Base-by-base conservation (phyloP, 768 basidiomycete species). In the Tulasnella calospora region DNA sequence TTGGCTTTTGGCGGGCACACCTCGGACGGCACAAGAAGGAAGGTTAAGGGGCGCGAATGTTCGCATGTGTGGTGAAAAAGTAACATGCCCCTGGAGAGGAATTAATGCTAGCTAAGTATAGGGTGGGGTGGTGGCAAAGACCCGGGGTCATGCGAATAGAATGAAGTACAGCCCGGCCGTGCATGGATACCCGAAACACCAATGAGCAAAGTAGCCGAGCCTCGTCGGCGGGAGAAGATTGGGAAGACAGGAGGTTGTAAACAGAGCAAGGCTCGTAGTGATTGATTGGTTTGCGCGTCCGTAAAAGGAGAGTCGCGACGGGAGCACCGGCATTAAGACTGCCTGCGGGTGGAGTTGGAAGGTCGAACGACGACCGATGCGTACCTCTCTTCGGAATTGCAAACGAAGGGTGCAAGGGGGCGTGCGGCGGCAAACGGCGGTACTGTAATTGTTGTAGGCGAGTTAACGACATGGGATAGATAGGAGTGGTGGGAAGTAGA, bases 261-360 rank as follows among this genome's bases (percentile, higher is more conserved):
- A 67, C 30, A 27, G 61, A 67, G 61, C 21, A 67, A 33, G 61
- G 61, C 61, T 67, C 61, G 33, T 2, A 15, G 61, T 67, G 61
- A 67, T 67, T 67, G 61, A 67, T 67, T 67, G 61, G 61, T 67
- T 67, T 67, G 30, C 1, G 8, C 61, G 30, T 15, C 61, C 61
- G 27, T 27, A 67, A 30, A 67, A 67, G 61, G 61, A 67, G 61
- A 67, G 27, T 67, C 61, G 61, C 23, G 55, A 30, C 30, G 30
- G n/a, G 61, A 67, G 61, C 61, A 67, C 61, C 61, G 61, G 61
- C 61, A 67, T 67, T 67, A 67, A 67, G 61, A 67, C 33, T 67
- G n/a, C 35, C 61, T 23, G 61, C 61, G 61, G 61, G 61, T 67
- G 30, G 61, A 67, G 61, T 40, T 67, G 30, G 30, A 67, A 67